Percentiles rank a stretch among this genome's conserved stretches.
These are phyloP conservation scores for Camelina sativa DNA, from an alignment of 345 rosid species.

Conservation along the genomic window DNA sequence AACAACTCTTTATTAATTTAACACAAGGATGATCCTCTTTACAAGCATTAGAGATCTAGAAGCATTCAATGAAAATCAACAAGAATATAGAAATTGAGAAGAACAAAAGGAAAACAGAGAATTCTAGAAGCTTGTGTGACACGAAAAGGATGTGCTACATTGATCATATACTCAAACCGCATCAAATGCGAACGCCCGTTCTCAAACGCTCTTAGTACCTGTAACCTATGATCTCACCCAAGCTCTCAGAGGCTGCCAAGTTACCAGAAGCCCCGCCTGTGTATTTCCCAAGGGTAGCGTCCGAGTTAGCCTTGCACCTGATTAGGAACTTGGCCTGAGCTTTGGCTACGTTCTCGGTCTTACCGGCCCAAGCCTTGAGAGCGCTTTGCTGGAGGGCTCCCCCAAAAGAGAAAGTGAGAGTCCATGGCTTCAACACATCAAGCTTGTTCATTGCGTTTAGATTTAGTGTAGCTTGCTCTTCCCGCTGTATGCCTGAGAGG, in stretches of 20 bases:
- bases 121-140: no score
- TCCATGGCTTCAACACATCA: slow-evolving; percentile 83
- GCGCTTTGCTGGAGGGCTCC: slow-evolving; percentile 95
- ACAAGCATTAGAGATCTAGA: no score
- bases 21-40: no score
- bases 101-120: no score
- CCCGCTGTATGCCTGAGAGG: slow-evolving; percentile 88
- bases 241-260: slow-evolving; percentile 79
- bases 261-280: slow-evolving; percentile 51
- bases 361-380: slow-evolving; percentile 87
- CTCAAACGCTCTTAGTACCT: slow-evolving; percentile 56
- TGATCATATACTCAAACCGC: neutral
- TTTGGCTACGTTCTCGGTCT: slow-evolving; percentile 71
- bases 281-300: slow-evolving; percentile 82
- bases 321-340: slow-evolving; percentile 75
- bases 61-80: no score
- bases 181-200: neutral
- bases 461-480: slow-evolving; percentile 82
- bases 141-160: no score
- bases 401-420: slow-evolving; percentile 93
- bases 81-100: no score
- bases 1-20: no score
- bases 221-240: slow-evolving; percentile 73
- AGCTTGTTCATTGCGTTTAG: slow-evolving; percentile 91
- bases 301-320: slow-evolving; percentile 87